These are phyloP conservation scores for Letharia columbiana DNA, from an alignment of 495 filamentous ascomycete species.

Conservation along the genomic window DNA sequence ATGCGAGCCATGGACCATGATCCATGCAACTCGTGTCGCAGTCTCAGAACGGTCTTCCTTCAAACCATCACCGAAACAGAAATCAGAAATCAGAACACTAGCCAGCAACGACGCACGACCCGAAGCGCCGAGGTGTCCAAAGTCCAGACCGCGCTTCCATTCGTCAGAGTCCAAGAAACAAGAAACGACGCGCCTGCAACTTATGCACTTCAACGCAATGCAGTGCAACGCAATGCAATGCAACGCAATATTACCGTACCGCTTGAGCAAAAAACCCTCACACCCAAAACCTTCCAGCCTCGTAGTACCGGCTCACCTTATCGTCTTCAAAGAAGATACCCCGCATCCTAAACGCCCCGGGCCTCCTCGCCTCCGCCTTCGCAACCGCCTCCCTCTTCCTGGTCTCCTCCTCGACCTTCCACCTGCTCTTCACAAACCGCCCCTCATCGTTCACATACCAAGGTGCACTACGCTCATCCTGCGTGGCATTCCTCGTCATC, in stretches of 20 bases:
- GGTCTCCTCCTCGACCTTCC: conserved; percentile 8
- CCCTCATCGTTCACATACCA: too few species aligned
- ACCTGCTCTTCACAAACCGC: neutral
- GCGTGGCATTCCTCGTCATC: neutral
- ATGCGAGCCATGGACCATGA: neutral
- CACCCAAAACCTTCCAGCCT: neutral
- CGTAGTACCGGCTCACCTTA: too few species aligned
- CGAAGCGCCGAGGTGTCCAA: neutral
- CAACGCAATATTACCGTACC: too few species aligned
- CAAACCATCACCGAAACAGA: neutral
- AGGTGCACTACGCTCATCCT: too few species aligned
- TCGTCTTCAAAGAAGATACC: neutral
- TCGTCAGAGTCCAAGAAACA: neutral
- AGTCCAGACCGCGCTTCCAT: too few species aligned
- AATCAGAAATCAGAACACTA: neutral
- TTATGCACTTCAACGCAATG: too few species aligned
- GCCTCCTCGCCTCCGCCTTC: neutral
- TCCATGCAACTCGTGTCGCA: neutral
- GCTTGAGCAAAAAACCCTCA: neutral
- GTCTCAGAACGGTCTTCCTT: neutral
- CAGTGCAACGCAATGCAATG: too few species aligned
- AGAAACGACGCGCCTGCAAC: too few species aligned
- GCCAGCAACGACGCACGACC: neutral
- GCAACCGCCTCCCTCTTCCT: neutral
- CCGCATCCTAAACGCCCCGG: too few species aligned